A percentile compares a stretch with the other conserved stretches of the same genome.
phyloP scores from a whole-genome alignment of 306 rosid species.

The Alnus glutinosa region DNA sequence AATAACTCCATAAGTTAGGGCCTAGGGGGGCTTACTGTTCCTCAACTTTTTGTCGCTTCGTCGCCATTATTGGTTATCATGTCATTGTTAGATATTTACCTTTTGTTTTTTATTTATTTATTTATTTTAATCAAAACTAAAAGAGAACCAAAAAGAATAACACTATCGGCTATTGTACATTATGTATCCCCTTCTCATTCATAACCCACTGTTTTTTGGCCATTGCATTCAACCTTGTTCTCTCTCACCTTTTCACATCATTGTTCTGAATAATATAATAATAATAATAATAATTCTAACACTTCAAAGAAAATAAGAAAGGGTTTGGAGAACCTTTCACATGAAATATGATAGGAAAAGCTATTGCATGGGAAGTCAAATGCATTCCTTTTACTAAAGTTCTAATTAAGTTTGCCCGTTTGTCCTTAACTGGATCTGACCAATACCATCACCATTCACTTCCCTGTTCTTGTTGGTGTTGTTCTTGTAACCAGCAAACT shows the following conservation, averaged over 20 bases:
- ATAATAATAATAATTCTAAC: not conserved
- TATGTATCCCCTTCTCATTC: not conserved
- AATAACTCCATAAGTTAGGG: not conserved
- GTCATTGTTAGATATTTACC: not conserved
- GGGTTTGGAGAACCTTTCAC: too few relatives aligned
- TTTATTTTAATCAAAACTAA: too few relatives aligned
- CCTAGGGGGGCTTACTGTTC: not conserved
- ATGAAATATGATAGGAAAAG: too few relatives aligned
- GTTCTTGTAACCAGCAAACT: not conserved
- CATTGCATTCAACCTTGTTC: not conserved
- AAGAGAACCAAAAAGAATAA: not conserved
- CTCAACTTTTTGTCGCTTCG: too few relatives aligned
- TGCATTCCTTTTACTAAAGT: too few relatives aligned
- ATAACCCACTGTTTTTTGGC: not conserved
- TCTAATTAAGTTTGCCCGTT: conserved; percentile 20
- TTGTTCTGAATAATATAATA: not conserved
- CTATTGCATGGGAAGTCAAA: too few relatives aligned
- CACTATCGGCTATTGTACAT: not conserved
- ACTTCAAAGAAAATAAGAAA: not conserved
- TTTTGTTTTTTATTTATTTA: not conserved
- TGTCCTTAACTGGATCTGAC: conserved; percentile 37
- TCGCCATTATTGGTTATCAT: not conserved
- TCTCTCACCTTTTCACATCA: not conserved
- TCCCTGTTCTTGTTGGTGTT: not conserved
- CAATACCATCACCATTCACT: not conserved